Evolutionary conservation across 2,329 filamentous ascomycete genomes (phyloP), one percentile per base, ranked within the genome.

Genomic region (Ophiostoma populinum): DNA sequence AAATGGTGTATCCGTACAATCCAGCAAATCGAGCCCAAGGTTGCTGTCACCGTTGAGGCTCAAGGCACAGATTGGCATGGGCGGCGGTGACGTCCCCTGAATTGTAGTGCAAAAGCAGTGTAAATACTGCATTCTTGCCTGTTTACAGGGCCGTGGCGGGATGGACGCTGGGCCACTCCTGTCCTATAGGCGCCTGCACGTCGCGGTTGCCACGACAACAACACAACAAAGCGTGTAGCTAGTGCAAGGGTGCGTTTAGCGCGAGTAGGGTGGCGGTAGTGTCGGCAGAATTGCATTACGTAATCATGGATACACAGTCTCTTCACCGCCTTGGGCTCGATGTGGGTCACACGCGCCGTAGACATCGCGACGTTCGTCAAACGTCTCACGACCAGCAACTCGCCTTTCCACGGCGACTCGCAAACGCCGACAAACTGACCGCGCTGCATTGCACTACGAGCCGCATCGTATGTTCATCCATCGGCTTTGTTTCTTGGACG

Each of bases 131-230:
- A n/a, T n/a, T n/a, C n/a, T n/a, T n/a, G n/a, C n/a, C n/a, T n/a
- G n/a, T n/a, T n/a, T n/a, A 34, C 28, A 15, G 24, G 24, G 20
- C 27, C 26, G 26, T 36, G 16, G 31, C 36, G 26, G 29, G 37
- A 29, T 24, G 29, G 30, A 39, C 37, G 19, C 25, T 30, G 17
- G 19, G 30, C 4, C 4, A 13, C 19, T 24, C 19, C 20, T 16
- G 21, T 7, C 30, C 28, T 13, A 10, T 5, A 16, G 21, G 19
- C n/a, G 30, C 19, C 19, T 16, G 9, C n/a, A 11, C 12, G 9
- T 21, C 29, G 29, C 34, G 32, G 41, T 43, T 43, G 39, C 35
- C 33, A 43, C 34, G 37, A 40, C 41, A 41, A 43, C 41, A 37
- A 32, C 33, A 43, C 34, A 35, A 40, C 41, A 41, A 43, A 39